phyloP scores from a whole-genome alignment of 148 eudicot species.

The Cornus controversa region DNA sequence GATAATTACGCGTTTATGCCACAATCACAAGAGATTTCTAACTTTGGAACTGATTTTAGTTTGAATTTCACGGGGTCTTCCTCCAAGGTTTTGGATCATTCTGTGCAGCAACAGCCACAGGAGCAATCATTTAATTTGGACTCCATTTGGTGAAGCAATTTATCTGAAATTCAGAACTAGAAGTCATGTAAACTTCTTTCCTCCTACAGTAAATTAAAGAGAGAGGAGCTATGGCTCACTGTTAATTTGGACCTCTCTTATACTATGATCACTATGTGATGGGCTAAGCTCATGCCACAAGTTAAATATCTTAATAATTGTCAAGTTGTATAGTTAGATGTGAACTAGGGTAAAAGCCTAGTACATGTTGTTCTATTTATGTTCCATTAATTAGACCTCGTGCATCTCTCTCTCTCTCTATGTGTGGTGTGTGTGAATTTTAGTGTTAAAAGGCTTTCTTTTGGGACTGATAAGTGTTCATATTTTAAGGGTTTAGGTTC shows the following conservation, averaged over 20 bases:
- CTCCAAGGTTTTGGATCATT: constrained; percentile 18
- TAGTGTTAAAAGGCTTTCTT: no score
- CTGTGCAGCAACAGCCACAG: constrained; percentile 31
- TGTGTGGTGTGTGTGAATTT: no score
- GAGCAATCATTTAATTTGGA: constrained; percentile 61
- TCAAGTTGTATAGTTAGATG: not conserved
- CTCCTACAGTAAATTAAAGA: not conserved
- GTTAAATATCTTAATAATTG: not conserved
- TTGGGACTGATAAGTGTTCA: no score
- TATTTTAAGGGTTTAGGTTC: no score
- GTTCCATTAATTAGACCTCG: not conserved
- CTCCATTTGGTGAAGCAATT: constrained; percentile 53
- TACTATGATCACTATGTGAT: not conserved
- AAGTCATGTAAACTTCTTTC: not conserved
- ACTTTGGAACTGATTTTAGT: constrained; percentile 17
- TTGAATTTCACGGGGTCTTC: constrained; percentile 29
- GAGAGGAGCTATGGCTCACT: not conserved
- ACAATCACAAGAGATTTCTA: constrained; percentile 27
- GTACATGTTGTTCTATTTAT: not conserved
- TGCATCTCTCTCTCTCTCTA: no score
- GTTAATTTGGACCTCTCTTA: not conserved
- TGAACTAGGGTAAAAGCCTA: not conserved
- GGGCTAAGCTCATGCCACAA: not conserved
- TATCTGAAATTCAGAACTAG: not conserved
- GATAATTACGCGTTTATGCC: constrained; percentile 30